phyloP scores from a whole-genome alignment of 805 yeast species.

The Teunomyces funiuensis region DNA sequence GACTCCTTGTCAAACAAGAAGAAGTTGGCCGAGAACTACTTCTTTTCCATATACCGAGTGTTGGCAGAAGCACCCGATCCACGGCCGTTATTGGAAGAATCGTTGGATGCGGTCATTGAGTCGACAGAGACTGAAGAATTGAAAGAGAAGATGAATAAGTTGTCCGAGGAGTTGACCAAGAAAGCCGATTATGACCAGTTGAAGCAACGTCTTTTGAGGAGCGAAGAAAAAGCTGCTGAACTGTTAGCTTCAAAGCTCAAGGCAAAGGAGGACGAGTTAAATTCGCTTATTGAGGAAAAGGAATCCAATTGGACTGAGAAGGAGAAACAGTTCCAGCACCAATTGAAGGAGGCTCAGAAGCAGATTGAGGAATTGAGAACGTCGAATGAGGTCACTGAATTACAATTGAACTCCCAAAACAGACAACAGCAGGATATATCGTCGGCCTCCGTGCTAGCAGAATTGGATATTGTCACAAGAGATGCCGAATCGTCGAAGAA shows the following conservation, averaged over 20 bases:
- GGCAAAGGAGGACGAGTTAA: slow-evolving; percentile 74
- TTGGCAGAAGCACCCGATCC: slow-evolving; percentile 95
- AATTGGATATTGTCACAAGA: slow-evolving; percentile 65
- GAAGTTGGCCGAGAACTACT: slow-evolving; percentile 68
- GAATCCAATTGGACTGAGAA: slow-evolving; percentile 65
- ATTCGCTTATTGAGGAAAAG: slow-evolving; percentile 69
- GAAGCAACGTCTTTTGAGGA: slow-evolving; percentile 57
- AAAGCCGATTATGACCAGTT: slow-evolving; percentile 79
- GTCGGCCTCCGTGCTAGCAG: slow-evolving; percentile 43
- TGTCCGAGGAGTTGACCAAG: slow-evolving; percentile 59
- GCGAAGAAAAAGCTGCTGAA: slow-evolving; percentile 62
- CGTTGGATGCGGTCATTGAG: slow-evolving; percentile 61
- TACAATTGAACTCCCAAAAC: slow-evolving; percentile 52
- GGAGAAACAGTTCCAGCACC: slow-evolving; percentile 52
- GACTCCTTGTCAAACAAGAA: slow-evolving; percentile 78
- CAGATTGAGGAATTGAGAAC: slow-evolving; percentile 66
- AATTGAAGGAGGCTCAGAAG: slow-evolving; percentile 50
- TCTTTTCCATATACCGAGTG: slow-evolving; percentile 71
- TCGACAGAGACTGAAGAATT: slow-evolving; percentile 53
- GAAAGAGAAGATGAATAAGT: slow-evolving; percentile 46
- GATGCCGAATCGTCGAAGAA: slow-evolving; percentile 73
- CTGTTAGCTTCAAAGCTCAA: slow-evolving; percentile 51
- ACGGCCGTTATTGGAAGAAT: slow-evolving; percentile 68
- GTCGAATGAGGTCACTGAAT: slow-evolving; percentile 60
- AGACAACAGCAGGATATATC: slow-evolving; percentile 29